Evolutionary conservation across 164 flowering plant genomes (phyloP), one percentile per base, ranked within the genome.

Genomic region (Aristolochia contorta): DNA sequence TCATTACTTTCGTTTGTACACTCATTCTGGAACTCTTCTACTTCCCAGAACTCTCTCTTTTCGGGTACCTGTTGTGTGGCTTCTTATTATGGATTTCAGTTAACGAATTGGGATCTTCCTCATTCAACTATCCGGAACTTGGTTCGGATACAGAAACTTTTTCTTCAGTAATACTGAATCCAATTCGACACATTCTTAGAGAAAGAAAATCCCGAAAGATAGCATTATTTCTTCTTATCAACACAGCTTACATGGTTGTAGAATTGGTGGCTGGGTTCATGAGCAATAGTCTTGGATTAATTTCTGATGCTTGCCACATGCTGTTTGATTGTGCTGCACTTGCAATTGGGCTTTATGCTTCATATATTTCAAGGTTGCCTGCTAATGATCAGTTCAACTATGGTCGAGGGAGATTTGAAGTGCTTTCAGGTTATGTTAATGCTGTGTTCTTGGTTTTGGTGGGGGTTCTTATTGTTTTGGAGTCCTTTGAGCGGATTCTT

Each of bases 221-320:
- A 73, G 99, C 96, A 6, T 84, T 93, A 32, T 90, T 93, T 53
- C 89, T 93, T 57, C 46, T 93, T 70, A 90, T 93, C 67, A 93
- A 93, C 65, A 81, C 96, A 0, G 83, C 67, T 22, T 93, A 93
- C 65, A 93, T 93, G 99, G 85, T 88, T 66, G 94, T 93, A 62
- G 99, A 93, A 69, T 93, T 93, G 67, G 89, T 77, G 37, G 92
- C 79, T 64, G 97, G 99, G 66, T 90, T 93, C 70, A 88, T 93
- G 97, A 88, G 89, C 67, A 93, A 93, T 54, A 93, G 99, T 67
- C 95, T 93, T 68, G 99, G 99, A 45, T 79, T 93, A 83, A 93
- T 93, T 69, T 93, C 99, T n/a, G 99, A 93, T 85, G 97, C 99
- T 0, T 84, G 95, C 65, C 99, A 93, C 69, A 93, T 93, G 99